phyloP scores from a whole-genome alignment of 768 basidiomycete species.

The Macrolepiota albuminosa region DNA sequence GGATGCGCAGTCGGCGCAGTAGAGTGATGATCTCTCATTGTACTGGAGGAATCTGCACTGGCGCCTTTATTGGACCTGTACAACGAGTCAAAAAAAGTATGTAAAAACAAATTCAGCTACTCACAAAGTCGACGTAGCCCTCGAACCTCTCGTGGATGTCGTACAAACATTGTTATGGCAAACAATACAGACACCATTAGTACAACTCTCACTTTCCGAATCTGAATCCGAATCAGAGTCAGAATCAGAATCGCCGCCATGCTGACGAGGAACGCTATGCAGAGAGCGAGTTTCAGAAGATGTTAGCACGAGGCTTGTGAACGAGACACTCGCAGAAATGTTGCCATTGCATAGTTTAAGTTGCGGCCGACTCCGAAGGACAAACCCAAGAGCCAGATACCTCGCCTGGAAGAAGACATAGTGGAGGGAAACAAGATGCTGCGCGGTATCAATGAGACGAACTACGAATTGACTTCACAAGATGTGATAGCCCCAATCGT shows the following conservation, averaged over 20 bases:
- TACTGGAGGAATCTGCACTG: background rate
- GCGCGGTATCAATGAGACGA: background rate
- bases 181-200: constrained; percentile 10
- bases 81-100: background rate
- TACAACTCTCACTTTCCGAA: constrained; percentile 12
- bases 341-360: no score
- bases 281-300: background rate
- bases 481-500: background rate
- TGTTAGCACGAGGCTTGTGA: background rate
- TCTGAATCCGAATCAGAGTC: constrained; percentile 2
- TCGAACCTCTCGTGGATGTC: background rate
- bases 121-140: background rate
- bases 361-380: background rate
- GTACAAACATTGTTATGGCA: background rate
- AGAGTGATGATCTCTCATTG: background rate
- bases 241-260: background rate
- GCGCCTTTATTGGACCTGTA: background rate
- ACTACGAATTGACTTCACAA: background rate
- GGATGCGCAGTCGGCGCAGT: background rate
- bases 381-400: background rate
- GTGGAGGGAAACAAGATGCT: background rate
- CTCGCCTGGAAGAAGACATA: background rate
- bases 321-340: background rate
- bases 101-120: background rate
- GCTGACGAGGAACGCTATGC: background rate